phyloP scores from a whole-genome alignment of 768 basidiomycete genomes.

The Suillus sp. region DNA sequence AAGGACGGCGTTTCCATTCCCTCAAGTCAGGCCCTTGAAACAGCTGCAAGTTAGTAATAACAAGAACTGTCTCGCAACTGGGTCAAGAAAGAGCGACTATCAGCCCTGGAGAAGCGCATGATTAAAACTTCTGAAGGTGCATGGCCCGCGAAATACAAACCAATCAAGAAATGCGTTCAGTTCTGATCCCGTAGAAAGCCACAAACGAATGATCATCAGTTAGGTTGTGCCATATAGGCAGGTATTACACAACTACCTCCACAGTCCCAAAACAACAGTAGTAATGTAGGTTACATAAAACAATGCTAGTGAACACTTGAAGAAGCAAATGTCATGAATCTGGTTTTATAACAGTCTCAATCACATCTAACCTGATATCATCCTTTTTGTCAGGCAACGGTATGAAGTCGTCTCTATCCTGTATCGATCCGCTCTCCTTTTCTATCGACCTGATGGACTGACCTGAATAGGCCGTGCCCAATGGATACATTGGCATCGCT shows the following conservation, averaged over 20 bases:
- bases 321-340: background rate
- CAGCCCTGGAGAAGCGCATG: background rate
- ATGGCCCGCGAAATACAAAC: background rate
- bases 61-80: background rate
- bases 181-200: too few species aligned
- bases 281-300: background rate
- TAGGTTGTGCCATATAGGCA: background rate
- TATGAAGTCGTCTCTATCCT: slow-evolving; percentile 35
- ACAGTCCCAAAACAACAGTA: background rate
- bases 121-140: background rate
- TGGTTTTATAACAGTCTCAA: background rate
- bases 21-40: slow-evolving; percentile 3
- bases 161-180: too few species aligned
- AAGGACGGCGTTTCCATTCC: slow-evolving; percentile 29
- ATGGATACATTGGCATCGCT: background rate
- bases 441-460: background rate
- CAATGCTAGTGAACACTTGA: background rate
- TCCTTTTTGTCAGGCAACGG: background rate
- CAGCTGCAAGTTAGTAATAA: background rate
- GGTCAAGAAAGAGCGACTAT: background rate
- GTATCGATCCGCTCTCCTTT: slow-evolving; percentile 30
- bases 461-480: background rate
- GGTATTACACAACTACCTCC: background rate
- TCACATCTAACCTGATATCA: background rate
- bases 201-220: background rate